Base-by-base conservation (phyloP, 352 stramenopile genomes). In the Phytophthora brassicae region DNA sequence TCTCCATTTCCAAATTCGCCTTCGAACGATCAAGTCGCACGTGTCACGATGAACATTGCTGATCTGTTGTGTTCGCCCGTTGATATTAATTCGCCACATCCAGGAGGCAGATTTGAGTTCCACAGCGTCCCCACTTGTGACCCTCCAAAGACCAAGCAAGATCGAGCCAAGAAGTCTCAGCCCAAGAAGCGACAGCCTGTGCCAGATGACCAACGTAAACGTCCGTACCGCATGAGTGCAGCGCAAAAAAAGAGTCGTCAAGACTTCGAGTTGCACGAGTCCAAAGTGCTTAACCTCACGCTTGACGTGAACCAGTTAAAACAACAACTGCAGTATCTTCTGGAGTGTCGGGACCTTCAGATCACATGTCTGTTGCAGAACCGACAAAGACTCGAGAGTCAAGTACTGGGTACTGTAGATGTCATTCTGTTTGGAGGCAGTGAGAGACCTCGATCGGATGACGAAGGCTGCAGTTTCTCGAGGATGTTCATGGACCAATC, bases 391-490 rank as follows among this genome's bases (percentile, higher is more conserved):
- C 33, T 75, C 2, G 48, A 72, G 17, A 54, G 22, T 7, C 6
- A 23, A 19, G 64, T 64, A 19, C 20, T 72, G 49, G 28, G 36
- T 16, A 66, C 62, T 0, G 58, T 72, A 2, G 51, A 72, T 31
- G 50, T 28, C 17, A 68, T 72, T 24, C 43, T 72, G 2, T 72
- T 68, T n/a, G 58, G 62, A 28, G 57, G 62, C 6, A 57, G 26
- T 29, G 49, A 52, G 5, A 29, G 51, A 6, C 46, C 48, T n/a
- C 55, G 62, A 0, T 66, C 62, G 3, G 57, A 26, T 1, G 62
- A 70, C 24, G 62, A 70, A 61, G 62, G 62, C 20, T 70, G 62
- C 56, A 70, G 56, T 36, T 70, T 70, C 28, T 70, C 62, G 42
- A 47, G 44, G 19, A 70, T 70, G 62, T 70, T 70, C 56, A 70